Conservation (phyloP, 768 basidiomycete species). For the Cubamyces sp. region DNA sequence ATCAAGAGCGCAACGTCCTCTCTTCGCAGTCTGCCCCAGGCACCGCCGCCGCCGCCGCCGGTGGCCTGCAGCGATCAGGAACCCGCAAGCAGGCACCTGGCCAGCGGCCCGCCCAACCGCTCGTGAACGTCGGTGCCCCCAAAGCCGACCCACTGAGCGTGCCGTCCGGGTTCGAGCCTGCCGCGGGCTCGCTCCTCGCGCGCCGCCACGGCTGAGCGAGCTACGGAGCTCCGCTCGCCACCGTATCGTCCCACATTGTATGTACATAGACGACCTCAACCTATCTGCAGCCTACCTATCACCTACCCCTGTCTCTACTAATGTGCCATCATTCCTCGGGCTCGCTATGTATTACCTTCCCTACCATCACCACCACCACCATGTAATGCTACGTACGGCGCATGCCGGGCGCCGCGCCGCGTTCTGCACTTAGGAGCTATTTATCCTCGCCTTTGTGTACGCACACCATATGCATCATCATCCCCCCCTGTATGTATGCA, state of each 20-base stretch:
- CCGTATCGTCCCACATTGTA: not conserved
- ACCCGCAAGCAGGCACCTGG: conserved; percentile 39
- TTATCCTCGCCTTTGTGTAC: conserved; percentile 6
- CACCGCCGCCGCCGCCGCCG: conserved; percentile 32
- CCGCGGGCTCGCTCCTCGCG: conserved; percentile 65
- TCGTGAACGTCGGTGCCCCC: conserved; percentile 51
- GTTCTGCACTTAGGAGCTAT: conserved; percentile 14
- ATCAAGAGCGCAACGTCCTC: conserved; percentile 77
- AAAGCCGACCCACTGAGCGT: conserved; percentile 36
- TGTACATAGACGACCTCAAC: conserved; percentile 5
- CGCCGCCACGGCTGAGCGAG: conserved; percentile 12
- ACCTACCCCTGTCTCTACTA: conserved; percentile 6
- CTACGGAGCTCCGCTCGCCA: conserved; percentile 27
- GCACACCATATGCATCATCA: too few relatives aligned
- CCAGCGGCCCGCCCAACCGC: conserved; percentile 49
- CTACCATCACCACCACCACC: not conserved
- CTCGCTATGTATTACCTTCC: conserved; percentile 14
- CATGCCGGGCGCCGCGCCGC: not conserved
- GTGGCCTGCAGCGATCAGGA: conserved; percentile 42
- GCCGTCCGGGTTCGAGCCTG: conserved; percentile 63
- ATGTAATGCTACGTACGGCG: not conserved
- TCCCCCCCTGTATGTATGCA: too few relatives aligned
- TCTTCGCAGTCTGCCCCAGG: conserved; percentile 35
- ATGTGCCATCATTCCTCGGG: conserved; percentile 1
- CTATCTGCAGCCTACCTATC: not conserved